Evolutionary conservation across 306 rosid genomes (phyloP), one percentile per base, ranked within the genome.

Genomic region (Oemleria cerasiformis): DNA sequence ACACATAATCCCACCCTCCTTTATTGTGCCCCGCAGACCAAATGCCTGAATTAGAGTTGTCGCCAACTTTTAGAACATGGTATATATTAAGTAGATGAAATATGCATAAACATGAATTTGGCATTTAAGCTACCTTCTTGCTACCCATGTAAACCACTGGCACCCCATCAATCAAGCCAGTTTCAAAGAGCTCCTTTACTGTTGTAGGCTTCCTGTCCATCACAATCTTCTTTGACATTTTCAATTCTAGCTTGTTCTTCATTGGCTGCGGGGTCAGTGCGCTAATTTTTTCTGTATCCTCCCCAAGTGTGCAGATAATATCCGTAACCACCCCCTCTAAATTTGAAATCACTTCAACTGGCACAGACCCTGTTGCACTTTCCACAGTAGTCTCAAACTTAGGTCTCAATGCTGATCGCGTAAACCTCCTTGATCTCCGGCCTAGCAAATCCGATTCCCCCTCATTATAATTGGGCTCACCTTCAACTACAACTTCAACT

Each of bases 161-260:
- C 76, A 94, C 82, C 5, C 97, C 99, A n/a, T 94, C 99, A 47
- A 94, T 90, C 71, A 94, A 80, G 47, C 99, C 99, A 42, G 97
- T 94, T 14, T 91, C 92, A 58, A 94, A 91, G 14, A 94, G 96
- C 81, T 94, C 97, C 79, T 80, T 94, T 57, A 89, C 92, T 1
- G 95, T 89, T 76, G 86, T 68, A 10, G 89, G 96, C 77, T 80
- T 87, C 86, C 82, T 85, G 58, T 78, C 72, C 10, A 88, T 70
- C 25, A 82, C 81, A 61, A 83, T 72, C 83, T 85, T 90, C 74
- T 88, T 88, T 75, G 91, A 88, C 90, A 84, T 88, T 76, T 84
- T 90, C 73, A 84, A 17, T 63, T 88, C 97, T 77, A 86, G 17
- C 78, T 85, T 86, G 65, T 70, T 84, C 76, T 81, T 84, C 3